Percentiles rank a stretch among this genome's conserved stretches.
Evolutionary conservation across 2,329 filamentous ascomycete genomes (phyloP).

Genomic region (Botrytis aclada): DNA sequence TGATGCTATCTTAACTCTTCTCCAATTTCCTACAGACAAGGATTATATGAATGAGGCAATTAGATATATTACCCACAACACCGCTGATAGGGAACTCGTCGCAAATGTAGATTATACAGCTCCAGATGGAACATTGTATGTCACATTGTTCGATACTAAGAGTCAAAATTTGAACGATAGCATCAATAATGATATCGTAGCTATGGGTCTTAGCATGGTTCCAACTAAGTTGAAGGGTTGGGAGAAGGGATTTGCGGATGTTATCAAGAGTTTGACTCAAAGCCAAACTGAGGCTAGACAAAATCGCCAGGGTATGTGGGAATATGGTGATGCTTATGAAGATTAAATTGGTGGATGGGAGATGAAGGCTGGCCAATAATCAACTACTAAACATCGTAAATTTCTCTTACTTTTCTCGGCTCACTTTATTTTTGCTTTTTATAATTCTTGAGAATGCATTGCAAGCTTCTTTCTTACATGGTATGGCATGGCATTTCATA

Average conservation of each 20-base stretch:
- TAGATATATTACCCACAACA: constrained; percentile 69
- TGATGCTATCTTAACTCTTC: constrained; percentile 82
- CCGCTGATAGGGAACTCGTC: constrained; percentile 74
- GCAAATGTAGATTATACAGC: constrained; percentile 87
- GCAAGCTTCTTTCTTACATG: background rate
- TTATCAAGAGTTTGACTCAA: constrained; percentile 68
- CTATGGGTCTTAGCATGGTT: constrained; percentile 84
- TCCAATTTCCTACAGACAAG: constrained; percentile 77
- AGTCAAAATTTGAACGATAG: constrained; percentile 67
- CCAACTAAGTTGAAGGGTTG: constrained; percentile 87
- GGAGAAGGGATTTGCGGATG: constrained; percentile 74
- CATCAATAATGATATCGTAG: constrained; percentile 83
- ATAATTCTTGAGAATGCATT: background rate
- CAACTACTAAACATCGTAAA: background rate
- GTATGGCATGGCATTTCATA: background rate
- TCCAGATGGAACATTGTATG: constrained; percentile 76
- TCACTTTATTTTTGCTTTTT: background rate
- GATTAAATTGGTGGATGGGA: constrained; percentile 50
- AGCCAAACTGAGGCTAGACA: constrained; percentile 77
- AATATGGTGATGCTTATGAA: constrained; percentile 95
- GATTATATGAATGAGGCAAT: constrained; percentile 85
- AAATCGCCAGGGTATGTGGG: constrained; percentile 86
- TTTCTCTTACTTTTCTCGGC: background rate
- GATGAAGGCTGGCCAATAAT: background rate
- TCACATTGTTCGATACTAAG: constrained; percentile 83